These are phyloP conservation scores for Hymenoscyphus occultus DNA, from an alignment of 2,329 filamentous ascomycete species.

Conservation along the genomic window DNA sequence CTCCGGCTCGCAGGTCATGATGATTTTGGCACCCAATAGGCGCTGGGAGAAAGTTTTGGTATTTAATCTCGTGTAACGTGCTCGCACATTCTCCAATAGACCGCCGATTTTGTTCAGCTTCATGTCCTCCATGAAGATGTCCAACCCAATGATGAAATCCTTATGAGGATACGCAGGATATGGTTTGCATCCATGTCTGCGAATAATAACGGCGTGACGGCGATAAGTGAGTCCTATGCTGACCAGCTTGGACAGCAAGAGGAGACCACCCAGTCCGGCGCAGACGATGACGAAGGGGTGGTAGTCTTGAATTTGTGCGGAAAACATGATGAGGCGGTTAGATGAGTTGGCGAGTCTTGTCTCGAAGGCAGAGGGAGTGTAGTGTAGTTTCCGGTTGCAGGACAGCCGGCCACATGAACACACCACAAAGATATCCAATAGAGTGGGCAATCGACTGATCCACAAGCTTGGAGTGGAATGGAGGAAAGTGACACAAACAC, in stretches of 20 bases:
- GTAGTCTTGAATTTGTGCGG: background rate
- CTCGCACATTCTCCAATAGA: constrained; percentile 37
- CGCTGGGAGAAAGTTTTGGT: constrained; percentile 17
- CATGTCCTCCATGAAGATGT: constrained; percentile 44
- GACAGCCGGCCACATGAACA: too few species aligned
- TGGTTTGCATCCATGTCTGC: constrained; percentile 45
- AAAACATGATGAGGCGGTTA: constrained; percentile 3
- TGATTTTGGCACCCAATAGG: constrained; percentile 35
- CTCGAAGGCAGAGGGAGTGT: background rate
- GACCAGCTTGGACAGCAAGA: constrained; percentile 17
- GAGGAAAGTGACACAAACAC: too few species aligned
- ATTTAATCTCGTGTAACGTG: constrained; percentile 34
- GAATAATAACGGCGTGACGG: constrained; percentile 14
- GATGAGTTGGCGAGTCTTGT: background rate
- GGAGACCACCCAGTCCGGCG: constrained; percentile 10
- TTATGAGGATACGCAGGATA: constrained; percentile 47
- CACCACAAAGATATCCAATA: too few species aligned
- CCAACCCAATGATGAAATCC: constrained; percentile 53
- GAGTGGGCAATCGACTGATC: too few species aligned
- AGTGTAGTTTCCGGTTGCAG: background rate
- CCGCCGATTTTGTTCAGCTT: constrained; percentile 38
- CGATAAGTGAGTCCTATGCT: constrained; percentile 6
- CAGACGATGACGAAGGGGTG: constrained; percentile 7
- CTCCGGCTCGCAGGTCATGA: constrained; percentile 52
- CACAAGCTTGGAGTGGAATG: too few species aligned